Evolutionary conservation across 225 moss, liverwort and hornwort species (phyloP).

Genomic region (Sphagnum tenellum): DNA sequence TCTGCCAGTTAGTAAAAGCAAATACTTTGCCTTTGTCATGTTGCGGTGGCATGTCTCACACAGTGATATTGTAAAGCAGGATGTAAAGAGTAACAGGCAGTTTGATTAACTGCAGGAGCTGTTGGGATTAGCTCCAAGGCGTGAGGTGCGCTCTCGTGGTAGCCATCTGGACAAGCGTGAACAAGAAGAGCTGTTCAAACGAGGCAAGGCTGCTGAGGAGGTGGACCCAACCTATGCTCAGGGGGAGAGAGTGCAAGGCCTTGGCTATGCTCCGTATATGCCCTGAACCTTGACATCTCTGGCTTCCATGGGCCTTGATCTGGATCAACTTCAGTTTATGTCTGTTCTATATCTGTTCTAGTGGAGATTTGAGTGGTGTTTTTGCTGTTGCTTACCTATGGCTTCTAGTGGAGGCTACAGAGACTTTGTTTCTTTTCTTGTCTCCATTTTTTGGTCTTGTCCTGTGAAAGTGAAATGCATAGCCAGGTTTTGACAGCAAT

Average conservation of each 20-base stretch:
- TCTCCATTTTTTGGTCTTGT: neutral
- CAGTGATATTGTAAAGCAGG: neutral
- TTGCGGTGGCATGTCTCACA: neutral
- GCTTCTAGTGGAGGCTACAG: too few relatives aligned
- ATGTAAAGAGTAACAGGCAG: too few relatives aligned
- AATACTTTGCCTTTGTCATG: neutral
- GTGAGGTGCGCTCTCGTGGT: conserved; percentile 34
- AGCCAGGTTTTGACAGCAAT: neutral
- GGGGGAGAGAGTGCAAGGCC: conserved; percentile 85
- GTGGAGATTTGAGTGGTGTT: too few relatives aligned
- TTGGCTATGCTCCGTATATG: conserved; percentile 82
- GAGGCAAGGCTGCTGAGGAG: conserved; percentile 64
- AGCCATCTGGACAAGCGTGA: conserved; percentile 70
- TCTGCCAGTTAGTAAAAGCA: neutral
- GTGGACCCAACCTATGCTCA: conserved; percentile 56
- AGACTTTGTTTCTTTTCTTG: neutral
- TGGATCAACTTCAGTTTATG: neutral
- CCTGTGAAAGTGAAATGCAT: neutral
- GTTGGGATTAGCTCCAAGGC: conserved; percentile 74
- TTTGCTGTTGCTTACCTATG: too few relatives aligned
- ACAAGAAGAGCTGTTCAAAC: conserved; percentile 72
- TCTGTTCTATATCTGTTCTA: too few relatives aligned
- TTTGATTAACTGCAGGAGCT: conserved; percentile 42
- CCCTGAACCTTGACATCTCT: neutral
- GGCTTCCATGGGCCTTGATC: neutral